phyloP scores from a whole-genome alignment of 495 filamentous ascomycete species.

The Penicillium ochrochloron region DNA sequence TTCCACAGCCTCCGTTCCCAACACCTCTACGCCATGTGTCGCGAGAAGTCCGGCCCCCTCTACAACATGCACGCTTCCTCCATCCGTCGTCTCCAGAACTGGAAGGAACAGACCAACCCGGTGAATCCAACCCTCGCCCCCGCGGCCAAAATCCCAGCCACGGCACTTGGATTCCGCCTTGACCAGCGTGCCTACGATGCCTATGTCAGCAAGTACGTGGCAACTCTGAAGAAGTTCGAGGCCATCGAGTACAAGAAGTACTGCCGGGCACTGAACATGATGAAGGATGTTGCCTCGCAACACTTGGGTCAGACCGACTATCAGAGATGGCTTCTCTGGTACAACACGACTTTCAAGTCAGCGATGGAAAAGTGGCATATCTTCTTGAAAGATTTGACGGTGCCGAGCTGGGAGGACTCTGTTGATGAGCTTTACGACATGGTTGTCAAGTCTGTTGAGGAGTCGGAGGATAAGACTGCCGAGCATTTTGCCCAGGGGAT shows the following conservation, averaged over 20 bases:
- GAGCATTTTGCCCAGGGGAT: slow-evolving; percentile 4
- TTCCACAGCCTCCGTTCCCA: slow-evolving; percentile 5
- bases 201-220: slow-evolving; percentile 15
- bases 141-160: slow-evolving; percentile 26
- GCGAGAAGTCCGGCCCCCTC: background rate
- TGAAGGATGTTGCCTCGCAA: background rate
- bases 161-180: slow-evolving; percentile 18
- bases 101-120: slow-evolving; percentile 22
- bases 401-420: slow-evolving; percentile 35
- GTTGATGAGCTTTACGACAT: slow-evolving; percentile 30
- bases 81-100: slow-evolving; percentile 29
- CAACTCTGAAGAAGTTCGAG: slow-evolving; percentile 15
- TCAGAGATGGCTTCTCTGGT: slow-evolving; percentile 32
- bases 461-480: slow-evolving; percentile 1
- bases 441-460: slow-evolving; percentile 33
- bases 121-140: slow-evolving; percentile 24
- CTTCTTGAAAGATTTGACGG: slow-evolving; percentile 10
- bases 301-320: slow-evolving; percentile 16
- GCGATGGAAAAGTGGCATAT: slow-evolving; percentile 36
- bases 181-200: slow-evolving; percentile 22
- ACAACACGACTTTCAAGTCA: slow-evolving; percentile 20
- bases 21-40: slow-evolving; percentile 31
- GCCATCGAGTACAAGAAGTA: background rate
- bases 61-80: slow-evolving; percentile 21
- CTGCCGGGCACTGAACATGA: background rate